A percentile compares a stretch with the other conserved stretches of the same genome.
These are phyloP conservation scores for Debaryomyces psychrophilus DNA, from an alignment of 1,139 yeast species.

Conservation along the genomic window DNA sequence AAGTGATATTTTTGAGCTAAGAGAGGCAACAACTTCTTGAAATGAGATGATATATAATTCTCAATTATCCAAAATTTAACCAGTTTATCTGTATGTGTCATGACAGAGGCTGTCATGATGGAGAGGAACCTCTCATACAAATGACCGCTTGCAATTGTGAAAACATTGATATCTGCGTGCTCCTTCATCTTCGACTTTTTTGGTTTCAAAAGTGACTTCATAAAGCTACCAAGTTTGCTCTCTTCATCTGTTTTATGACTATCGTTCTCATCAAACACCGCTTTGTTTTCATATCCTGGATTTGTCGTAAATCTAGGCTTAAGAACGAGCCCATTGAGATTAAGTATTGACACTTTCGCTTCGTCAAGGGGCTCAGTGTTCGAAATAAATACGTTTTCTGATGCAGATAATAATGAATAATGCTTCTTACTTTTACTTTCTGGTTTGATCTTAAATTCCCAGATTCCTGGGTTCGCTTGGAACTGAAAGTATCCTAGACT, in stretches of 20 bases:
- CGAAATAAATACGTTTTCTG: constrained; percentile 29
- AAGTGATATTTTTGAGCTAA: constrained; percentile 62
- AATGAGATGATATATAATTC: constrained; percentile 71
- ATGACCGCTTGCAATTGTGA: constrained; percentile 81
- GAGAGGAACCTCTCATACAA: constrained; percentile 71
- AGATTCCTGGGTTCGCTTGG: constrained; percentile 68
- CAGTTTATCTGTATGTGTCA: constrained; percentile 58
- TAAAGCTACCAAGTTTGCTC: not conserved
- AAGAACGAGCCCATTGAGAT: constrained; percentile 49
- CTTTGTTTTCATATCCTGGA: constrained; percentile 41
- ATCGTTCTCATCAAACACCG: constrained; percentile 26
- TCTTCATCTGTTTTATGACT: not conserved
- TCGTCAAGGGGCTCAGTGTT: constrained; percentile 24
- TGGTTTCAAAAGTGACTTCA: constrained; percentile 7
- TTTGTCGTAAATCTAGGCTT: constrained; percentile 50
- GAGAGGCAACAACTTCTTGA: constrained; percentile 61
- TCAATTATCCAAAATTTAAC: constrained; percentile 90
- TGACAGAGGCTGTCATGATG: constrained; percentile 80
- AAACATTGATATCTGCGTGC: constrained; percentile 74
- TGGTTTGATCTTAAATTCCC: constrained; percentile 50
- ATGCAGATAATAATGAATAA: constrained; percentile 46
- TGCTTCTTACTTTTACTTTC: constrained; percentile 37
- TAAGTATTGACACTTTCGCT: constrained; percentile 34
- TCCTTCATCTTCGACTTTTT: constrained; percentile 12
- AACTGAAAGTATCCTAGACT: constrained; percentile 78